Evolutionary conservation across 73 alveolate genomes (phyloP).

Genomic region (Urostyla sp.): DNA sequence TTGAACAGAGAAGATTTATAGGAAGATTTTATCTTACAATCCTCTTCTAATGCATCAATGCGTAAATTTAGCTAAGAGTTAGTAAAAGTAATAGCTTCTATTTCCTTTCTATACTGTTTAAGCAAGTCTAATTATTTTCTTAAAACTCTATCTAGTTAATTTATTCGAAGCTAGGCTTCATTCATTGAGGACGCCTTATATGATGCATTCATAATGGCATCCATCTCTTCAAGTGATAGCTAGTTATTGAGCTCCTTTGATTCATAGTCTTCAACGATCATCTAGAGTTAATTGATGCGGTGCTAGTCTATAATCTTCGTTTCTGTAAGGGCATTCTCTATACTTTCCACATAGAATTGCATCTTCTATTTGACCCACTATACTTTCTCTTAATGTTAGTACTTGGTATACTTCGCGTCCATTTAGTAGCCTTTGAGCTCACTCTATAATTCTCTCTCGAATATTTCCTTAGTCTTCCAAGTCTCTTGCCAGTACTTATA

Average conservation of each 20-base stretch:
- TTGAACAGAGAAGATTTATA: background rate
- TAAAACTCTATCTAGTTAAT: conserved; percentile 20
- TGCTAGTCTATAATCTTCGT: too few species aligned
- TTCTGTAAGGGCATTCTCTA: too few species aligned
- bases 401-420: conserved; percentile 25
- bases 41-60: background rate
- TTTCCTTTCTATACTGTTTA: background rate
- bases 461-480: conserved; percentile 39
- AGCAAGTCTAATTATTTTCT: conserved; percentile 1
- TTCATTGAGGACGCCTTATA: background rate
- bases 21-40: background rate
- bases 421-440: conserved; percentile 31
- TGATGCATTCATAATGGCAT: background rate
- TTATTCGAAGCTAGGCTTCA: background rate
- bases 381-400: too few species aligned
- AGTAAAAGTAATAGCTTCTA: background rate
- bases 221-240: conserved; percentile 19
- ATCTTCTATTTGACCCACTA: too few species aligned
- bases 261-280: conserved; percentile 32
- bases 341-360: too few species aligned
- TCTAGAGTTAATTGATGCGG: conserved; percentile 20
- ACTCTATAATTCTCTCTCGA: conserved; percentile 2
- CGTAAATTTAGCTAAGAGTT: background rate
- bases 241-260: conserved; percentile 22
- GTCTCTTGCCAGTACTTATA: conserved; percentile 23